Evolutionary conservation across 495 filamentous ascomycete species (phyloP).

Genomic region (Daldinia concentrica): DNA sequence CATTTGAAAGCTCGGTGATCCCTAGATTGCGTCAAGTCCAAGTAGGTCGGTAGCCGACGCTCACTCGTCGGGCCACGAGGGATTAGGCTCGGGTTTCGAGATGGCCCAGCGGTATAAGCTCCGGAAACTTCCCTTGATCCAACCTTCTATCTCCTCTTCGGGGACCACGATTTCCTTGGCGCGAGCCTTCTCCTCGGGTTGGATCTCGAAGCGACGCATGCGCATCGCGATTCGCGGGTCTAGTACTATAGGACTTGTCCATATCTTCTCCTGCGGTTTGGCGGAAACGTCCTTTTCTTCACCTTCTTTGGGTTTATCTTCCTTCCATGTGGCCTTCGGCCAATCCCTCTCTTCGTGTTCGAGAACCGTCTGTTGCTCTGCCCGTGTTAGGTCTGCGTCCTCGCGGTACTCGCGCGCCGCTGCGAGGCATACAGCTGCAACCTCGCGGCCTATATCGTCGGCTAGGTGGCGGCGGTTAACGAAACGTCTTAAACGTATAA

Average conservation of each 20-base stretch:
- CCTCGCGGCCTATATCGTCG: constrained; percentile 87
- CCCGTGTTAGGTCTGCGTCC: constrained; percentile 43
- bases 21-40: background rate
- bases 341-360: constrained; percentile 84
- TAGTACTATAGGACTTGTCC: constrained; percentile 78
- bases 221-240: constrained; percentile 79
- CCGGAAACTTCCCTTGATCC: constrained; percentile 61
- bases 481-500: constrained; percentile 86
- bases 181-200: constrained; percentile 71
- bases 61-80: constrained; percentile 39
- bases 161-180: constrained; percentile 68
- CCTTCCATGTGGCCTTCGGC: constrained; percentile 81
- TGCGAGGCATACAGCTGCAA: constrained; percentile 83
- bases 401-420: constrained; percentile 60
- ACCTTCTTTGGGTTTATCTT: constrained; percentile 73
- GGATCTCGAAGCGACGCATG: constrained; percentile 80
- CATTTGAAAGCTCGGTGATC: background rate
- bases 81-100: constrained; percentile 43
- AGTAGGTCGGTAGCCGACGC: background rate
- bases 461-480: constrained; percentile 85
- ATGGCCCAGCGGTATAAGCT: constrained; percentile 56
- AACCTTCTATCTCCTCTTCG: constrained; percentile 73
- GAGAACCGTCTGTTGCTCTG: constrained; percentile 78
- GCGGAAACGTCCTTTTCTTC: constrained; percentile 33
- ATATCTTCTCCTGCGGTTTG: constrained; percentile 67